Base-by-base conservation (phyloP, 2,329 filamentous ascomycete species). In the Paracamarosporium sp. region DNA sequence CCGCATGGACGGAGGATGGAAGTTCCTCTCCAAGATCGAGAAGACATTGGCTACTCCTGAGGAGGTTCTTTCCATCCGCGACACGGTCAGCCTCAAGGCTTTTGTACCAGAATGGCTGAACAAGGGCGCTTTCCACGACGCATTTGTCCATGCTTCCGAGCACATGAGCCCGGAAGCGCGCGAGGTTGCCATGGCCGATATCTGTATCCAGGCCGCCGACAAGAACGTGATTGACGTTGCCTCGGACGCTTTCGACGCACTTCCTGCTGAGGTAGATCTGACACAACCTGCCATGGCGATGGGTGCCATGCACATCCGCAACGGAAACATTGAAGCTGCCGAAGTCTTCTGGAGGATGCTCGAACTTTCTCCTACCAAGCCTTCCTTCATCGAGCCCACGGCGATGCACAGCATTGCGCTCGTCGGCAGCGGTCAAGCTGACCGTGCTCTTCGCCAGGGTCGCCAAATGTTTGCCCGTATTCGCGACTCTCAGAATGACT, bases 341-440 rank as follows among this genome's bases (percentile, higher is more conserved):
- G 86, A 90, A 62, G 85, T 88, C 62, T 94, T 92, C 79, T 97
- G 94, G 93, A 85, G 87, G 52, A 82, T 91, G 55, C 81, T 97
- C 40, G 80, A 82, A 53, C 87, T 84, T 62, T 84, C 81, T 36
- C 83, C 88, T 2, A 84, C 87, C 57, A 82, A 86, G 69, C 80
- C 83, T 50, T 83, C 87, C 31, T 89, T 96, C 76, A 90, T 97
- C 61, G 93, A 97, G 79, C 91, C 93, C 24, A 90, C 92, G 12
- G 87, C 91, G 56, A 97, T 97, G 92, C 97, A 94, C 70, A 88
- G 91, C 13, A 87, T 96, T 56, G 92, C 93, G 46, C 83, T 98
- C 76, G 90, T 98, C 72, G 90, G 91, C 53, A 92, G 91, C 61
- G 92, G 93, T 40, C 89, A 93, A 69, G 86, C 93, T 47, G 87